Evolutionary conservation across 164 flowering plant genomes (phyloP).

Genomic region (Stephania cephalantha): DNA sequence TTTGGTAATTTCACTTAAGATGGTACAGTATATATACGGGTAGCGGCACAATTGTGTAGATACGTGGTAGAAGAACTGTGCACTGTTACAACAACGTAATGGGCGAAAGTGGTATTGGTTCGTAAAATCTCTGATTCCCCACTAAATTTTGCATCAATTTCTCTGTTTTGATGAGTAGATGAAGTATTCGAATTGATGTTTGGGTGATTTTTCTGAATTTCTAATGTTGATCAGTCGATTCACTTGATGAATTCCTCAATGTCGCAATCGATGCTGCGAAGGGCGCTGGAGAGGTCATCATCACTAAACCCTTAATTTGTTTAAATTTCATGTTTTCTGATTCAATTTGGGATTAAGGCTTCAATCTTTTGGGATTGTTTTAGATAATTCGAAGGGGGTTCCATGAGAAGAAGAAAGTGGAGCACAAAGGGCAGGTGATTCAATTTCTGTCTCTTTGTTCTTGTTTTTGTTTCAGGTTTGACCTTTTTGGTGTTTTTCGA

Average conservation of each 20-base stretch:
- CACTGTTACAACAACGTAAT: too few species aligned
- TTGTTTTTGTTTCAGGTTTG: too few species aligned
- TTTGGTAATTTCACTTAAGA: too few species aligned
- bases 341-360: background rate
- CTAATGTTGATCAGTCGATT: constrained; percentile 28
- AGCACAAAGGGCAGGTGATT: constrained; percentile 80
- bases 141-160: background rate
- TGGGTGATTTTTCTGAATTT: background rate
- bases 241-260: constrained; percentile 43
- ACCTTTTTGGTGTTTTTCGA: too few species aligned
- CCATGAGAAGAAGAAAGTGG: constrained; percentile 63
- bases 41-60: too few species aligned
- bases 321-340: background rate
- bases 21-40: too few species aligned
- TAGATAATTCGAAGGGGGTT: constrained; percentile 78
- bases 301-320: background rate
- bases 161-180: background rate
- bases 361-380: constrained; percentile 4
- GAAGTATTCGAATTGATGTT: background rate
- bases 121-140: background rate
- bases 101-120: background rate
- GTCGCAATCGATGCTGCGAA: constrained; percentile 82
- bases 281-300: constrained; percentile 71
- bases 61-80: too few species aligned
- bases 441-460: background rate